These are phyloP conservation scores for Mycena rosella DNA, from an alignment of 768 basidiomycete genomes.

Conservation along the genomic window DNA sequence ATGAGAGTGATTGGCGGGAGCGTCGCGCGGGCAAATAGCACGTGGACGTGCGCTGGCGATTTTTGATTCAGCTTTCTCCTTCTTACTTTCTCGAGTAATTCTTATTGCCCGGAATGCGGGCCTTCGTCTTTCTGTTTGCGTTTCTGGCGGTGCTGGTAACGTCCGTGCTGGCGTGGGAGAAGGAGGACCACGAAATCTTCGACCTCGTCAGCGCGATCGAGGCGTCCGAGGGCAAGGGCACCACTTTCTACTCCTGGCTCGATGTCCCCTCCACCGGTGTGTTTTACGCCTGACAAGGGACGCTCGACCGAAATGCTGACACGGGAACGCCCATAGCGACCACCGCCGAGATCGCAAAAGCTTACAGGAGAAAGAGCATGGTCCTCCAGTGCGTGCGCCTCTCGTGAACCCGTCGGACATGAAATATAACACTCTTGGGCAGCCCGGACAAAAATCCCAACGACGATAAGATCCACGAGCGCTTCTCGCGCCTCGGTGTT, in stretches of 20 bases:
- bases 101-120: conserved; percentile 44
- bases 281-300: too few relatives aligned
- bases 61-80: conserved; percentile 1
- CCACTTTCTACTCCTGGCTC: conserved; percentile 97
- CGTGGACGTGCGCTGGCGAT: conserved; percentile 21
- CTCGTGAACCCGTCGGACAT: neutral
- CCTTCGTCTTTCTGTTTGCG: conserved; percentile 18
- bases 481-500: conserved; percentile 93
- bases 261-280: conserved; percentile 79
- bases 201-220: conserved; percentile 90
- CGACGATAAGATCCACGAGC: conserved; percentile 84
- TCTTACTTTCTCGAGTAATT: conserved; percentile 55
- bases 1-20: conserved; percentile 48
- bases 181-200: conserved; percentile 97
- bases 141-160: conserved; percentile 64
- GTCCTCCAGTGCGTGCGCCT: conserved; percentile 80
- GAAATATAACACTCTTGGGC: conserved; percentile 1
- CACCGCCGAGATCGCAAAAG: conserved; percentile 83
- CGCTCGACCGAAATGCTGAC: too few relatives aligned
- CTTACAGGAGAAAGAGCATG: conserved; percentile 93
- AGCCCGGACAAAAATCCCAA: conserved; percentile 98
- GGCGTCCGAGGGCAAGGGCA: conserved; percentile 89
- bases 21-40: neutral
- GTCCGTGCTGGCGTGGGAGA: conserved; percentile 76
- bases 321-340: too few relatives aligned